Base-by-base conservation (phyloP, 2,329 filamentous ascomycete species). In the Diaporthe sp. region DNA sequence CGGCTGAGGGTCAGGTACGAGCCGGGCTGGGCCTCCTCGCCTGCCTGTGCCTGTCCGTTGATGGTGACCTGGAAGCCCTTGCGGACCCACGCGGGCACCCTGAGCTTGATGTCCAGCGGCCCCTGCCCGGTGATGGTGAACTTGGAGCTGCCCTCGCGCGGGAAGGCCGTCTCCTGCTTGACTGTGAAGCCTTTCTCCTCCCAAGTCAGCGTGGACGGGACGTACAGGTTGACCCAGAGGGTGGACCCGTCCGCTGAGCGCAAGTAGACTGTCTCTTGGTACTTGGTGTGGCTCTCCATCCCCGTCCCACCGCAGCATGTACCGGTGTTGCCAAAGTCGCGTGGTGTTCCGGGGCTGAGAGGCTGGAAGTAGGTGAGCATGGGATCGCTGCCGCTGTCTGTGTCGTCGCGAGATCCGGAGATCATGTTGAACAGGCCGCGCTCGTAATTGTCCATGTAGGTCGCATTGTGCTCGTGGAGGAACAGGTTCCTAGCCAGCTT, bases 371-470 rank as follows among this genome's bases (percentile, higher is more conserved):
- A 83, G 1, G 82, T 82, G 9, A 83, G 77, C 42, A 79, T 78
- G 8, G 82, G 81, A 55, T 82, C 81, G 22, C 39, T 55, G 12
- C 37, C 76, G 53, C 75, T 79, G 25, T 60, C 37, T 2, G 76
- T 78, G 71, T 83, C 82, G 1, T 76, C 78, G n/a, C 82, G 81
- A 15, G 82, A 83, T 0, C 80, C 82, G 4, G 80, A 68, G 61
- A 83, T 83, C 79, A 82, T 81, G 76, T 83, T 83, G 75, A 82
- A 83, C 25, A 83, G 67, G 10, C 82, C 81, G 22, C 81, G 81
- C 77, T 83, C 82, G 72, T 83, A 83, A 76, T 79, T 78, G 74
- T 83, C 82, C 82, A 83, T 83, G 77, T 82, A 83, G 3, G 79
- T 78, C 4, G 81, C 81, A 39, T 82, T 79, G 65, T 82, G 81